Base-by-base conservation (phyloP, 805 yeast genomes). In the Sugiyamaella floridensis region DNA sequence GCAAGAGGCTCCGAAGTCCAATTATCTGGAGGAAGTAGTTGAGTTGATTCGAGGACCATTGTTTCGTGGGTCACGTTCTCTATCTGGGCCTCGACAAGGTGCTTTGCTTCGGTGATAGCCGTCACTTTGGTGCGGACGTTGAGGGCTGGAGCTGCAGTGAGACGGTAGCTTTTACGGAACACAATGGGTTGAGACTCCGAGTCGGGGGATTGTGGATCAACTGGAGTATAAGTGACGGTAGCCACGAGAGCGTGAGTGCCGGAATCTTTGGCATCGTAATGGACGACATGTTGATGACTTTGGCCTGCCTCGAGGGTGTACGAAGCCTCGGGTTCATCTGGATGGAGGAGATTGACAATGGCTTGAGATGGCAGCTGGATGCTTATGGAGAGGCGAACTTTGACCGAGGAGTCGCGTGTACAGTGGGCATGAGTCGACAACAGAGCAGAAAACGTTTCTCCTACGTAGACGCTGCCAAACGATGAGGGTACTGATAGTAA, bases 61-160 rank as follows among this genome's bases (percentile, higher is more conserved):
- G 60, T 49, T 10, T 62, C 20, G 26, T 59, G 64, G 16, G 68
- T 56, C 16, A 62, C 45, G 53, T 69, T 69, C 51, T 69, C 71
- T 2, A 69, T 59, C 48, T 68, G 71, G 7, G 70, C 63, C 56
- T 68, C 70, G 7, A 69, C 50, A 4, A 58, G 40, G 26, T 47
- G 48, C 8, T 16, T 14, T 15, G 2, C 47, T 49, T 10, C 16
- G 48, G 52, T 15, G 52, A 43, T 46, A 10, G 58, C 49, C 20
- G 63, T 55, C 45, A 64, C 43, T 49, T 62, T 62, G 22, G 67
- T 60, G 40, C 66, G 61, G 42, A 68, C 65, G 15, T 53, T 43
- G 34, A 69, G 53, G 6, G 70, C 68, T n/a, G 61, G 64, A n/a
- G 52, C 41, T 1, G 68, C 66, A 18, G 55, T 64, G 55, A 69